phyloP scores from a whole-genome alignment of 257 asterid genomes.

The Primulina huaijiensis region DNA sequence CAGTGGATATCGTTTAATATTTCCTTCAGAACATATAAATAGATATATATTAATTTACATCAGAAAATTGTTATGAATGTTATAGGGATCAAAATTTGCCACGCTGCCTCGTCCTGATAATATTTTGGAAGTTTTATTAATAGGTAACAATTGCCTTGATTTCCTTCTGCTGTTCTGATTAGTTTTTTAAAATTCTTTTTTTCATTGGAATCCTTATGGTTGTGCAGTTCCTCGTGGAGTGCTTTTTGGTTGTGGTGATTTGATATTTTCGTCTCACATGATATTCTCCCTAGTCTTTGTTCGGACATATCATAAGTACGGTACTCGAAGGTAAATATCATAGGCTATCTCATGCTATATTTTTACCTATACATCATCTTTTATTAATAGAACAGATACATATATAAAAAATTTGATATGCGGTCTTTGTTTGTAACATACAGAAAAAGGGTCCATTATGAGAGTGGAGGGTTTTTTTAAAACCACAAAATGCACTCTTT shows the following conservation, averaged over 20 bases:
- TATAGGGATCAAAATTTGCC: constrained; percentile 93
- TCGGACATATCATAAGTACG: constrained; percentile 82
- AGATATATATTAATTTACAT: constrained; percentile 10
- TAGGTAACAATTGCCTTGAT: constrained; percentile 39
- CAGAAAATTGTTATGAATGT: constrained; percentile 17
- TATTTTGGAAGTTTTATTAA: constrained; percentile 55
- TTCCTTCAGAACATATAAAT: not conserved
- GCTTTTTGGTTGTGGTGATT: constrained; percentile 95
- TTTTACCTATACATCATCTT: too few species aligned
- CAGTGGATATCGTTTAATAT: not conserved
- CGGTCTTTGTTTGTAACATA: not conserved
- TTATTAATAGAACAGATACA: not conserved
- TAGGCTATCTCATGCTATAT: not conserved
- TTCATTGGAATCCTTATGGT: constrained; percentile 19
- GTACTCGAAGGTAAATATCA: constrained; percentile 47
- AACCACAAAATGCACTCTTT: not conserved
- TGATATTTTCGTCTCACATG: constrained; percentile 98
- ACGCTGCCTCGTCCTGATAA: constrained; percentile 78
- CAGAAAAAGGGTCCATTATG: not conserved
- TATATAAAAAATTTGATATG: too few species aligned
- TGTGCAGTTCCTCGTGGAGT: constrained; percentile 84
- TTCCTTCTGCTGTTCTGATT: constrained; percentile 12
- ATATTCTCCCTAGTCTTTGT: constrained; percentile 92
- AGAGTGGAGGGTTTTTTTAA: not conserved
- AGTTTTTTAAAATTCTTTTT: not conserved